Conservation (phyloP, 2,329 filamentous ascomycete species). For the Malbranchea cinnamomea region DNA sequence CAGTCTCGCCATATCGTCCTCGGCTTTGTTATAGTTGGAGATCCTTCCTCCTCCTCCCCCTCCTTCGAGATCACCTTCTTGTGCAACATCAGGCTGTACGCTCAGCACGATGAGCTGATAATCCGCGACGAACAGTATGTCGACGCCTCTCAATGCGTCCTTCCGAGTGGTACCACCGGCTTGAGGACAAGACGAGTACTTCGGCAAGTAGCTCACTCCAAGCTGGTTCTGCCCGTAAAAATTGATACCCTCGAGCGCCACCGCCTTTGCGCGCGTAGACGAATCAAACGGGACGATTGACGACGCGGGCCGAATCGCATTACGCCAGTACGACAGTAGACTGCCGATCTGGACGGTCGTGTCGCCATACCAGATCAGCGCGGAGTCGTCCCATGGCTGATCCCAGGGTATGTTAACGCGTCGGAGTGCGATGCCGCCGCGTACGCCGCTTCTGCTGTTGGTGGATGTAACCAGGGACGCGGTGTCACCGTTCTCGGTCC, state of each 20-base stretch:
- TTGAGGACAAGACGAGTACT: too few species aligned
- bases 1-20: conserved; percentile 26
- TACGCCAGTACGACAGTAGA: conserved; percentile 30
- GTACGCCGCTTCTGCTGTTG: too few species aligned
- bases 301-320: conserved; percentile 21
- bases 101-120: conserved; percentile 26
- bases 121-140: conserved; percentile 28
- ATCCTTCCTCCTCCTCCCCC: conserved; percentile 5
- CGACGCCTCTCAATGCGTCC: conserved; percentile 9
- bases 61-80: conserved; percentile 8
- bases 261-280: conserved; percentile 24
- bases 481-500: too few species aligned
- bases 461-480: conserved; percentile 17
- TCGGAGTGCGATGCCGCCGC: conserved; percentile 28
- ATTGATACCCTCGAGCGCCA: conserved; percentile 23
- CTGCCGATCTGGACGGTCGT: conserved; percentile 29
- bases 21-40: conserved; percentile 5
- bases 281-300: conserved; percentile 27
- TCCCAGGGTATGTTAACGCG: conserved; percentile 22
- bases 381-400: conserved; percentile 27
- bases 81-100: conserved; percentile 16
- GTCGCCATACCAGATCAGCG: conserved; percentile 28
- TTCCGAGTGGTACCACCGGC: too few species aligned
- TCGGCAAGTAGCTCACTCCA: conserved; percentile 23
- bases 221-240: conserved; percentile 28